phyloP scores from a whole-genome alignment of 2,329 filamentous ascomycete genomes.

The Ophiocordyceps robertsii region DNA sequence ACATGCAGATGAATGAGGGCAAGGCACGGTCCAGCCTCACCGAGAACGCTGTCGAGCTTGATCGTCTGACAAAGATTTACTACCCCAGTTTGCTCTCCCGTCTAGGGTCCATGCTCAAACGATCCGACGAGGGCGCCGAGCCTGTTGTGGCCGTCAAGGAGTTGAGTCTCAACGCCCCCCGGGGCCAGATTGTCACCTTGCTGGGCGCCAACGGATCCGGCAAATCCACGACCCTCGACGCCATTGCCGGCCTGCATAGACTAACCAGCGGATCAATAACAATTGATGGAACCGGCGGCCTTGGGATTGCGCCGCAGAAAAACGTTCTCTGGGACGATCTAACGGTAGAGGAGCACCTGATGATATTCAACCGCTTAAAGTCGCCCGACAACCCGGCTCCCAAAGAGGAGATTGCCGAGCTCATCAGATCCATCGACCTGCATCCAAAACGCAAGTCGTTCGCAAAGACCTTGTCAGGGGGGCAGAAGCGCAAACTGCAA shows the following conservation, averaged over 20 bases:
- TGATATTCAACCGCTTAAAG: constrained; percentile 75
- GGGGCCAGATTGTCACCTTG: constrained; percentile 74
- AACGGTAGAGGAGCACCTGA: constrained; percentile 73
- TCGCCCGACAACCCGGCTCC: constrained; percentile 41
- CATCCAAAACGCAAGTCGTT: constrained; percentile 57
- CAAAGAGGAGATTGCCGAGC: constrained; percentile 43
- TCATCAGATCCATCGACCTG: constrained; percentile 63
- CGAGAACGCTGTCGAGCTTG: constrained; percentile 51
- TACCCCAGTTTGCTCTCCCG: constrained; percentile 47
- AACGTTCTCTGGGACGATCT: constrained; percentile 89
- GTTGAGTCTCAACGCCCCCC: constrained; percentile 55
- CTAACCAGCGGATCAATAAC: constrained; percentile 64
- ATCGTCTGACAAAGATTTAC: constrained; percentile 68
- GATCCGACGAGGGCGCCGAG: constrained; percentile 25
- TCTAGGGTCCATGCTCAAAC: constrained; percentile 28
- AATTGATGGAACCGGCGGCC: constrained; percentile 63
- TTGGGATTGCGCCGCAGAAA: constrained; percentile 84
- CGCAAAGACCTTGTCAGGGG: constrained; percentile 71
- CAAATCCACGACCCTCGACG: constrained; percentile 81
- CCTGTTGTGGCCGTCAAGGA: constrained; percentile 68
- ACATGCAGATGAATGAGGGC: constrained; percentile 24
- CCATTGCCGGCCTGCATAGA: constrained; percentile 70
- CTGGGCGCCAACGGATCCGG: constrained; percentile 84
- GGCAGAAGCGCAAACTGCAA: constrained; percentile 85
- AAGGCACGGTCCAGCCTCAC: constrained; percentile 11